phyloP scores from a whole-genome alignment of 768 basidiomycete genomes.

The Rickenella mellea region DNA sequence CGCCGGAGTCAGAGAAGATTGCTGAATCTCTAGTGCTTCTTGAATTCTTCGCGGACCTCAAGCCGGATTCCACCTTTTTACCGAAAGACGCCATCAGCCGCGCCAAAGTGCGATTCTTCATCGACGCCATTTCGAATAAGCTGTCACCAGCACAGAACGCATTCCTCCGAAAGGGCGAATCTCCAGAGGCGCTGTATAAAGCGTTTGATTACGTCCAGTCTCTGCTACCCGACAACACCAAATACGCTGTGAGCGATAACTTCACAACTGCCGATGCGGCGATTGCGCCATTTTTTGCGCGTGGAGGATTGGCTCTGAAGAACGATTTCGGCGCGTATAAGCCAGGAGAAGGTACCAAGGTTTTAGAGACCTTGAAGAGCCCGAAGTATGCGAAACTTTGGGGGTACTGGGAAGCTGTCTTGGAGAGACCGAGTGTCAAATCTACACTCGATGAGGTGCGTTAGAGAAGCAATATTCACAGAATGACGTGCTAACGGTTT shows the following conservation, averaged over 20 bases:
- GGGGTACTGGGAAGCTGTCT: slow-evolving; percentile 37
- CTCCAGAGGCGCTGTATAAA: slow-evolving; percentile 24
- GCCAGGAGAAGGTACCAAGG: slow-evolving; percentile 35
- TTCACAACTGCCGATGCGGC: slow-evolving; percentile 58
- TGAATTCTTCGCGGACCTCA: slow-evolving; percentile 58
- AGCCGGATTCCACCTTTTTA: slow-evolving; percentile 35
- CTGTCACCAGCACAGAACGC: slow-evolving; percentile 28
- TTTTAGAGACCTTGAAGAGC: slow-evolving; percentile 31
- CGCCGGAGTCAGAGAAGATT: slow-evolving; percentile 49
- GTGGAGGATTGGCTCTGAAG: slow-evolving; percentile 32
- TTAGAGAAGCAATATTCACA: too few species aligned
- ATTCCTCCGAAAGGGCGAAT: slow-evolving; percentile 27
- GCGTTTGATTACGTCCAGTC: slow-evolving; percentile 39
- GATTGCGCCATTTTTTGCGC: slow-evolving; percentile 50
- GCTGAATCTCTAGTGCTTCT: slow-evolving; percentile 58
- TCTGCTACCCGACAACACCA: slow-evolving; percentile 35
- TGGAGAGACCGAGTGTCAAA: slow-evolving; percentile 44
- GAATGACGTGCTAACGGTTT: too few species aligned
- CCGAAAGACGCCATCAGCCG: slow-evolving; percentile 39
- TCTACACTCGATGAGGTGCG: slow-evolving; percentile 45
- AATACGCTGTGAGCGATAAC: slow-evolving; percentile 26
- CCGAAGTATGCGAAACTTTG: slow-evolving; percentile 40
- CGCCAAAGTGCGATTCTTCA: slow-evolving; percentile 54
- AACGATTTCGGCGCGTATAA: slow-evolving; percentile 42
- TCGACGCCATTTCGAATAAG: slow-evolving; percentile 41